Evolutionary conservation across 352 stramenopile species (phyloP), one percentile per base, ranked within the genome.

Genomic region (Halophytophthora polymorphica): DNA sequence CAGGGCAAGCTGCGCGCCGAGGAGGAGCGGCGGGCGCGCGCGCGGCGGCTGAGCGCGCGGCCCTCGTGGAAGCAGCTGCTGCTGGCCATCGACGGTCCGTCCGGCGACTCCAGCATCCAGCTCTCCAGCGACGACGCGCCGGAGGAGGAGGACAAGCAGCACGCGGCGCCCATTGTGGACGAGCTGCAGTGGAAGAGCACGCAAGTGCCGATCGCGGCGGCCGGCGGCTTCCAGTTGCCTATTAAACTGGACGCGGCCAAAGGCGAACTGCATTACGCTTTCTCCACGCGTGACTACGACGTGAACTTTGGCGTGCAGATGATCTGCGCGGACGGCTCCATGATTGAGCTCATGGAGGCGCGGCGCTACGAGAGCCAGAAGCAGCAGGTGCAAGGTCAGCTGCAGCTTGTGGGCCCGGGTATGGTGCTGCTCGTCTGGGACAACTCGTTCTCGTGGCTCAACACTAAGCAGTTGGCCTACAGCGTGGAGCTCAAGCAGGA

Each of bases 371-470:
- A 88, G 64, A 86, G 77, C 37, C 79, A 90, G 42, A 76, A 69
- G 40, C 53, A 76, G 38, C 49, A 66, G 36, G 61, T 90, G 22
- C 50, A 62, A 34, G 77, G 73, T 1, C 51, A 61, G 14, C 50
- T 88, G 2, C 43, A 61, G 39, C 63, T 92, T 35, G 51, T 50
- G 1, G 82, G 82, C 0, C 82, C 78, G 0, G 82, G 77, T 0
- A 73, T 87, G 58, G 57, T 86, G 52, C 47, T 88, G 57, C 49
- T 92, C 18, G 36, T 88, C 21, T 92, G 78, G 78, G 79, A 92
- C 67, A 92, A 92, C 38, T 86, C 74, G 43, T 92, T 83, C 49
- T 90, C 79, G 57, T 92, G 82, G 82, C 60, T 92, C 45, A 89
- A 90, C 49, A 53, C 66, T 19, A 92, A 92, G 55, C 77, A 90